Percentiles rank a stretch among this genome's conserved stretches.
These are phyloP conservation scores for Arachnopeziza araneosa DNA, from an alignment of 2,329 filamentous ascomycete genomes.

Conservation along the genomic window DNA sequence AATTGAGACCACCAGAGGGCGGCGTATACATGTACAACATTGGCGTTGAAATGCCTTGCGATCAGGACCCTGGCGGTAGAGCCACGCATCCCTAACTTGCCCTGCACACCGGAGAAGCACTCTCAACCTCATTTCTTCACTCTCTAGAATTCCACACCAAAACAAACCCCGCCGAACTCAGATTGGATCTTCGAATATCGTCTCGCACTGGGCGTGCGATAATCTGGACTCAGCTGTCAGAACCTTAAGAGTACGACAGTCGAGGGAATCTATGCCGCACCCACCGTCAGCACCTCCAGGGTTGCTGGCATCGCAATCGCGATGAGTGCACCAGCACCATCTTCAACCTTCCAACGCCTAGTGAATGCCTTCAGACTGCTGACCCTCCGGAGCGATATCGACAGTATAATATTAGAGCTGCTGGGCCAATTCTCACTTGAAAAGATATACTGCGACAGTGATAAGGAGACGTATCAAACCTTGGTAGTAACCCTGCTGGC, in stretches of 20 bases:
- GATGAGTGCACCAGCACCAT: conserved; percentile 30
- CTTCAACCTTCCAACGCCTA: conserved; percentile 34
- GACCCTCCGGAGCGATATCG: conserved; percentile 36
- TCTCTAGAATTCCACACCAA: background rate
- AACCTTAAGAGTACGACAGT: background rate
- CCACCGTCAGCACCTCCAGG: background rate
- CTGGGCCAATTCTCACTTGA: conserved; percentile 39
- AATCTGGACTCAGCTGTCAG: background rate
- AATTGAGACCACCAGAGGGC: background rate
- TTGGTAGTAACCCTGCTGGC: conserved; percentile 33
- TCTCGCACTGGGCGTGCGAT: background rate
- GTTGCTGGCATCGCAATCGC: conserved; percentile 1
- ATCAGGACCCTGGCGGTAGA: background rate
- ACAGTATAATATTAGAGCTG: conserved; percentile 38
- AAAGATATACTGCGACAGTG: conserved; percentile 34
- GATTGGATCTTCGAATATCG: background rate
- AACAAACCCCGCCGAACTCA: background rate
- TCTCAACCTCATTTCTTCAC: background rate
- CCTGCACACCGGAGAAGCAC: background rate
- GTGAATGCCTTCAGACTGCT: conserved; percentile 34
- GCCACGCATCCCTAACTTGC: background rate
- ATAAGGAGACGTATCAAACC: conserved; percentile 33
- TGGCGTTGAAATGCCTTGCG: background rate
- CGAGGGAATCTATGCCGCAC: background rate
- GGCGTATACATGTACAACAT: background rate